A percentile compares a stretch with the other conserved stretches of the same genome.
phyloP scores from a whole-genome alignment of 2,329 filamentous ascomycete species.

The Byssothecium circinans region DNA sequence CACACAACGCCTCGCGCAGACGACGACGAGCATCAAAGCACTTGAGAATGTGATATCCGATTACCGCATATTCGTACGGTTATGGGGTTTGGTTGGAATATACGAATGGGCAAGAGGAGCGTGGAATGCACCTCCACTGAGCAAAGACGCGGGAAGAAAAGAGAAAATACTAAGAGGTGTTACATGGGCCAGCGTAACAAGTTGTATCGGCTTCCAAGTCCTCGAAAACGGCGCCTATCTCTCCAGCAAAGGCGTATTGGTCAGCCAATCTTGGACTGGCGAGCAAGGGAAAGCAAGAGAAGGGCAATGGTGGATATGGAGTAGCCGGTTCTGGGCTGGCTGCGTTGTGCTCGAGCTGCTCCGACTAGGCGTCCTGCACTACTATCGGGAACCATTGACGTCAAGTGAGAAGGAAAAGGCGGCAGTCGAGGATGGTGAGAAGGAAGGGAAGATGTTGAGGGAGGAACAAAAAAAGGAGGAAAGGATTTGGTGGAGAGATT shows the following conservation, averaged over 20 bases:
- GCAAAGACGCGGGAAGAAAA: slow-evolving; percentile 25
- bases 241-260: slow-evolving; percentile 69
- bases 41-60: slow-evolving; percentile 70
- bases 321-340: slow-evolving; percentile 76
- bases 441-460: slow-evolving; percentile 50
- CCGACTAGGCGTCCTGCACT: slow-evolving; percentile 55
- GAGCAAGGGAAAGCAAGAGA: slow-evolving; percentile 53
- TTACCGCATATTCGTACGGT: slow-evolving; percentile 69
- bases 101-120: slow-evolving; percentile 64
- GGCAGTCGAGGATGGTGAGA: slow-evolving; percentile 46
- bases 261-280: slow-evolving; percentile 49
- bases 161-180: slow-evolving; percentile 47
- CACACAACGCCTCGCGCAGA: slow-evolving; percentile 38
- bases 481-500: slow-evolving; percentile 63
- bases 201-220: slow-evolving; percentile 71
- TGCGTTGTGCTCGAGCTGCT: slow-evolving; percentile 77
- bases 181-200: slow-evolving; percentile 67
- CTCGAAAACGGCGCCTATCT: slow-evolving; percentile 86
- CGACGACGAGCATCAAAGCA: slow-evolving; percentile 39
- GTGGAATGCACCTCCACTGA: slow-evolving; percentile 30
- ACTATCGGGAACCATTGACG: slow-evolving; percentile 16
- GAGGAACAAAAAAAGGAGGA: slow-evolving; percentile 33
- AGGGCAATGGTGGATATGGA: slow-evolving; percentile 67
- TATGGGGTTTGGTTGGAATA: slow-evolving; percentile 77
- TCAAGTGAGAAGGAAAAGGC: slow-evolving; percentile 15